These are phyloP conservation scores for Gloeopeniophorella convolvens DNA, from an alignment of 768 basidiomycete genomes.

Conservation along the genomic window DNA sequence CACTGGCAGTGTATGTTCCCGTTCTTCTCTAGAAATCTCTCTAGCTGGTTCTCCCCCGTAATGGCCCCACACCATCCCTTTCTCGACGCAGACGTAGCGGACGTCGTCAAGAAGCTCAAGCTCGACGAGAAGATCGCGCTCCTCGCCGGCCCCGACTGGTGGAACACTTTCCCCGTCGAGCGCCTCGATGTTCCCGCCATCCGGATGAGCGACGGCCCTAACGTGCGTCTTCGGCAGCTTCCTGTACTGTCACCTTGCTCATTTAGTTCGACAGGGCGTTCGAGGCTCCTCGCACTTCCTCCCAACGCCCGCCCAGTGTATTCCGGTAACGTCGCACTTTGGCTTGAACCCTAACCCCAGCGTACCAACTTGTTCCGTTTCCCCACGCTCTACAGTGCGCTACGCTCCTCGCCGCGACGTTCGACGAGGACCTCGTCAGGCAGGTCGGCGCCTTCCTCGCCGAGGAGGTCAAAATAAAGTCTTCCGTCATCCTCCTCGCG, in stretches of 20 bases:
- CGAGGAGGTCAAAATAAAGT: slow-evolving; percentile 59
- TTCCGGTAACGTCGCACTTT: no score
- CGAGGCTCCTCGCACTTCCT: slow-evolving; percentile 62
- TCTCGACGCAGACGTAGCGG: slow-evolving; percentile 45
- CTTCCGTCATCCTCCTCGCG: slow-evolving; percentile 56
- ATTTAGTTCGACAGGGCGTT: slow-evolving; percentile 41
- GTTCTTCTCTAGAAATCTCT: no score
- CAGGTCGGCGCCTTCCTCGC: slow-evolving; percentile 55
- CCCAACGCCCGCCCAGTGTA: slow-evolving; percentile 55
- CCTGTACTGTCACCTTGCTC: not conserved
- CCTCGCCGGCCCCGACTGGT: slow-evolving; percentile 62
- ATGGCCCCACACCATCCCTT: slow-evolving; percentile 34
- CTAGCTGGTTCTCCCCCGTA: slow-evolving; percentile 10
- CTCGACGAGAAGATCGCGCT: slow-evolving; percentile 60
- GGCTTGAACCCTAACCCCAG: no score
- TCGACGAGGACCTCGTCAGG: slow-evolving; percentile 51
- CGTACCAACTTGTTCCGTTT: no score
- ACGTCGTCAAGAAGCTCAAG: slow-evolving; percentile 45
- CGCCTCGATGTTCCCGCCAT: slow-evolving; percentile 59
- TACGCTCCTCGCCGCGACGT: slow-evolving; percentile 65
- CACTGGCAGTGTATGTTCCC: no score
- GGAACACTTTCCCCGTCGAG: slow-evolving; percentile 55
- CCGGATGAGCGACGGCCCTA: slow-evolving; percentile 69
- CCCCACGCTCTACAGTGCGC: slow-evolving; percentile 59
- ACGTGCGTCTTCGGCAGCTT: slow-evolving; percentile 32